Evolutionary conservation across 805 yeast species (phyloP).

Genomic region (Ascoidea rubescens): DNA sequence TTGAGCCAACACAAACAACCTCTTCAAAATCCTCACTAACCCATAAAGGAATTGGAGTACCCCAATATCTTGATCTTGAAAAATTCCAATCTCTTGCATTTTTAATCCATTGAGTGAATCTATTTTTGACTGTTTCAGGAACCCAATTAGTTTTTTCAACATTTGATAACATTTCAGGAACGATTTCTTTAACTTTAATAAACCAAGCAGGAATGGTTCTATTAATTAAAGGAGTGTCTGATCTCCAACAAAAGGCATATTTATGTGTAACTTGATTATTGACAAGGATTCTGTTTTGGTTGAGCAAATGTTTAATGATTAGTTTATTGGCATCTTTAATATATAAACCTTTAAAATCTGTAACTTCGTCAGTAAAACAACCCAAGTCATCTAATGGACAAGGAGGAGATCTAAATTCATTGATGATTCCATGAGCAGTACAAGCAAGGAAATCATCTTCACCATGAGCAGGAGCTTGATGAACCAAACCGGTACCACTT

Average conservation of each 20-base stretch:
- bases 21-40: slow-evolving; percentile 88
- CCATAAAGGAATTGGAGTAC: slow-evolving; percentile 98
- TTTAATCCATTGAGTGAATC: slow-evolving; percentile 96
- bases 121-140: slow-evolving; percentile 76
- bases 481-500: slow-evolving; percentile 98
- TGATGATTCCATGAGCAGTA: slow-evolving; percentile 59
- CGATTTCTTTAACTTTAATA: slow-evolving; percentile 73
- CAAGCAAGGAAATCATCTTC: slow-evolving; percentile 92
- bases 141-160: slow-evolving; percentile 91
- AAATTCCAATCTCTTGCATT: slow-evolving; percentile 99
- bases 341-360: slow-evolving; percentile 66
- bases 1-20: slow-evolving; percentile 84
- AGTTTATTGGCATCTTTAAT: slow-evolving; percentile 93
- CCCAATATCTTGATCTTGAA: slow-evolving; percentile 98
- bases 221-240: slow-evolving; percentile 93
- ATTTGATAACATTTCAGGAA: slow-evolving; percentile 80
- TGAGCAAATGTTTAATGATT: slow-evolving; percentile 76
- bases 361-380: slow-evolving; percentile 59
- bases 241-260: slow-evolving; percentile 99
- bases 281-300: slow-evolving; percentile 57
- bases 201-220: slow-evolving; percentile 99
- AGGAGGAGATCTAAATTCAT: slow-evolving; percentile 62
- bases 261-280: slow-evolving; percentile 84
- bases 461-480: slow-evolving; percentile 98
- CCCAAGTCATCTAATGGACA: slow-evolving; percentile 94